Evolutionary conservation across 1,284 basidiomycete genomes (phyloP).

Genomic region (Nidula niveotomentosa): DNA sequence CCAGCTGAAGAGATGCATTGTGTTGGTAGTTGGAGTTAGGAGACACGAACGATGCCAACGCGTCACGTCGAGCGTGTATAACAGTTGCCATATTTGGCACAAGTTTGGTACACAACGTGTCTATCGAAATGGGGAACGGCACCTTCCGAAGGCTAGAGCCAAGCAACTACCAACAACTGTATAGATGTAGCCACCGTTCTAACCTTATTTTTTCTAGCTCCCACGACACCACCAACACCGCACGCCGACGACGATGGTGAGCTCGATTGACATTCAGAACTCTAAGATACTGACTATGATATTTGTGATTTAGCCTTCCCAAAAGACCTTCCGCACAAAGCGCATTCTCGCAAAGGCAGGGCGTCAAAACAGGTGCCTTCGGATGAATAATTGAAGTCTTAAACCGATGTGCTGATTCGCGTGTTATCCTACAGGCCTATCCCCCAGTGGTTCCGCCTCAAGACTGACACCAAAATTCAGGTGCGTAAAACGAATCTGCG

Average conservation of each 20-base stretch:
- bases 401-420: conserved; percentile 2
- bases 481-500: conserved; percentile 44
- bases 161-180: conserved; percentile 26
- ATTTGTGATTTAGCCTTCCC: conserved; percentile 73
- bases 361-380: conserved; percentile 89
- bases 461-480: conserved; percentile 94
- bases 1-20: conserved; percentile 48
- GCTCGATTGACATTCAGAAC: conserved; percentile 11
- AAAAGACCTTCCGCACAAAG: conserved; percentile 98
- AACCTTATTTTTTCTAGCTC: conserved; percentile 35
- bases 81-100: not conserved
- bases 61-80: conserved; percentile 1
- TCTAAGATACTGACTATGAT: conserved; percentile 7
- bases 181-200: conserved; percentile 28
- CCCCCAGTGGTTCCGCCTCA: conserved; percentile 98
- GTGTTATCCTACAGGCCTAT: conserved; percentile 66
- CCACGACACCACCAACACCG: conserved; percentile 26
- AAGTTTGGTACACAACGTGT: not conserved
- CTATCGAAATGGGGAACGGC: not conserved
- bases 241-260: conserved; percentile 40
- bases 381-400: not conserved
- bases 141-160: not conserved
- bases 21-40: conserved; percentile 3
- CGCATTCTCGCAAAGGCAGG: conserved; percentile 95
- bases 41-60: too few species aligned